Percentiles rank a stretch among this genome's conserved stretches.
Conservation (phyloP, 331 rosid genomes). For the Pyrus hybrid region DNA sequence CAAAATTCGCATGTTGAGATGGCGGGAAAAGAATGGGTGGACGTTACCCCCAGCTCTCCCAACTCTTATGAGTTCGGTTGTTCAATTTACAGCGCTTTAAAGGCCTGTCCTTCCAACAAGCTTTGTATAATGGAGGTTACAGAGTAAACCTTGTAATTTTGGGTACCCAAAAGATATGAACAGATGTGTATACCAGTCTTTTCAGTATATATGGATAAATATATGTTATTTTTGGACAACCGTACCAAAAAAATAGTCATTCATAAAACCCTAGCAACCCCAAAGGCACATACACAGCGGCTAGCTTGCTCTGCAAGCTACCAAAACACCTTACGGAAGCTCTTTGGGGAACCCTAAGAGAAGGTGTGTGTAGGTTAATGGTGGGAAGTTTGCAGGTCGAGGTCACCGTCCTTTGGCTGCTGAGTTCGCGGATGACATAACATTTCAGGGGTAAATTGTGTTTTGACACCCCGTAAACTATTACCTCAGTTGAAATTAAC, state of each 20-base stretch:
- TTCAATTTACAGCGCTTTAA: slow-evolving; percentile 54
- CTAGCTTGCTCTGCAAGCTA: not conserved
- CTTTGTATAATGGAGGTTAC: slow-evolving; percentile 52
- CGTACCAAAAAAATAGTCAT: not conserved
- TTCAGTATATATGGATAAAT: not conserved
- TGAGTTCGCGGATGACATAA: too few relatives aligned
- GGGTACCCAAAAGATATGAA: not conserved
- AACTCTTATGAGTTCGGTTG: slow-evolving; percentile 66
- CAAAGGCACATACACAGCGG: not conserved
- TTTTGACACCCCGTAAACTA: too few relatives aligned
- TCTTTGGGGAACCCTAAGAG: slow-evolving; percentile 42
- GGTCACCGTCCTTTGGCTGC: too few relatives aligned
- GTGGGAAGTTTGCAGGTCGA: too few relatives aligned
- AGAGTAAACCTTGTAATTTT: slow-evolving; percentile 18
- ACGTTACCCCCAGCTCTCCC: slow-evolving; percentile 48
- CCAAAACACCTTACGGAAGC: not conserved
- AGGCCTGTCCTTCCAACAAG: slow-evolving; percentile 47
- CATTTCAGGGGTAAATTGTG: too few relatives aligned
- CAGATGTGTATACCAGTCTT: not conserved
- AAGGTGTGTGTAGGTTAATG: slow-evolving; percentile 1
- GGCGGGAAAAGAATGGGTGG: slow-evolving; percentile 73
- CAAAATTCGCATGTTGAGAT: slow-evolving; percentile 49
- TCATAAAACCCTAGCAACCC: not conserved
- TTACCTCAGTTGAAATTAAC: too few relatives aligned
- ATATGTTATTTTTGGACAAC: not conserved